phyloP scores from a whole-genome alignment of 768 basidiomycete genomes.

The Clavaria fumosa region DNA sequence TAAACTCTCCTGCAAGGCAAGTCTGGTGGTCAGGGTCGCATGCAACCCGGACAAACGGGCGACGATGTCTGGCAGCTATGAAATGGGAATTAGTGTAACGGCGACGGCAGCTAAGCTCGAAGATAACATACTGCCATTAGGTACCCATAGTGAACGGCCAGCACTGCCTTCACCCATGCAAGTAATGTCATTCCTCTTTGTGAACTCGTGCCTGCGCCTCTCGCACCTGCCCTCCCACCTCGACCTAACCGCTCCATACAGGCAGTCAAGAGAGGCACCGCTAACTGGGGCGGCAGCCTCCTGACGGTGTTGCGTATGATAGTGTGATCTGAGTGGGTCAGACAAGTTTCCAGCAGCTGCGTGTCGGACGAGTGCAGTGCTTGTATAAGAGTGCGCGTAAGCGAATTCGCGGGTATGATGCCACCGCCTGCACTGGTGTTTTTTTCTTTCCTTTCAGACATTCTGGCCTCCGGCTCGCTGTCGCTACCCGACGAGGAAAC shows the following conservation, averaged over 20 bases:
- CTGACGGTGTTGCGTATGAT: constrained; percentile 81
- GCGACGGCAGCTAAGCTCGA: constrained; percentile 1
- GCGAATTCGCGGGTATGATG: constrained; percentile 64
- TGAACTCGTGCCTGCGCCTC: constrained; percentile 63
- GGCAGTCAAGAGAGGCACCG: constrained; percentile 71
- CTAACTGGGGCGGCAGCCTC: constrained; percentile 73
- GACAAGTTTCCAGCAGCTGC: constrained; percentile 71
- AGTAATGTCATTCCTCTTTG: constrained; percentile 58
- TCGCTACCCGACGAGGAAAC: constrained; percentile 31
- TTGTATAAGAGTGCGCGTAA: constrained; percentile 89
- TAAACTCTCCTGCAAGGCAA: constrained; percentile 73
- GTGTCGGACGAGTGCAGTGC: constrained; percentile 92
- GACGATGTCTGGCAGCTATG: constrained; percentile 85
- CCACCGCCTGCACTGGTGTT: constrained; percentile 20
- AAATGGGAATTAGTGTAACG: constrained; percentile 6
- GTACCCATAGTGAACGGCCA: constrained; percentile 78
- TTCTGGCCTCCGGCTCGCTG: constrained; percentile 11
- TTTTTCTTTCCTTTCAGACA: constrained; percentile 20
- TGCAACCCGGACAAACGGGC: constrained; percentile 76
- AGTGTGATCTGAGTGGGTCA: constrained; percentile 64
- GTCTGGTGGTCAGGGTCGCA: constrained; percentile 59
- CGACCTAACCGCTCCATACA: constrained; percentile 82
- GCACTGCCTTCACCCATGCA: constrained; percentile 66
- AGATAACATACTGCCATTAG: constrained; percentile 71
- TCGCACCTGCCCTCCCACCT: constrained; percentile 54